Base-by-base conservation (phyloP, 495 filamentous ascomycete species). In the Daldinia grandis region DNA sequence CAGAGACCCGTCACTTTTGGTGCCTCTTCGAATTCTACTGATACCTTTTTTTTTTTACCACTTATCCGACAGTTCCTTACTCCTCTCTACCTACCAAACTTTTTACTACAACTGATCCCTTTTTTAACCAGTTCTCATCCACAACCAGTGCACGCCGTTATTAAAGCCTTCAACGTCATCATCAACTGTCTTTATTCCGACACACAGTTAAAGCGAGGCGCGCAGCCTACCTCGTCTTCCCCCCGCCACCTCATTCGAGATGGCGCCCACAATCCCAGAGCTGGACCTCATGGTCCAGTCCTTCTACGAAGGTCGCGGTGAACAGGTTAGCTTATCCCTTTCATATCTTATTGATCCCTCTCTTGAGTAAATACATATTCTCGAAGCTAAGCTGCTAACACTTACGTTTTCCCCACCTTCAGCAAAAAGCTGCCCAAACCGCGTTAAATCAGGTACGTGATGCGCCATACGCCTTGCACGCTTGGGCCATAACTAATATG, bases 401-500 rank as follows among this genome's bases (percentile, higher is more conserved):
- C 76, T 74, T 68, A 19, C 30, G 25, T 76, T 61, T 74, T 78
- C 71, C 71, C 72, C 60, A 67, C 71, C 50, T 77, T 50, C 82
- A 98, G 94, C 95, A 97, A 96, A 97, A 97, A 83, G 91, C 92
- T 87, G 96, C 95, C 68, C 93, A 98, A 78, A 89, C 93, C 68
- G 90, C 93, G 37, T 82, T 99, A 71, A 98, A 97, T 79, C 96
- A 98, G 86, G 94, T 95, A 86, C 76, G 87, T 82, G 60, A 71
- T 75, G 76, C 72, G 73, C 77, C 69, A 27, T 62, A 5, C 10
- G 14, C 37, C 28, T 27, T 59, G 1, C 55, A 28, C 51, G 9
- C 58, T 54, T 33, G 10, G 44, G 33, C 21, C 42, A 33, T 40
- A 44, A 58, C 67, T 81, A 83, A 72, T 81, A 58, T 58, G 15